Conservation (phyloP, 352 stramenopile species). For the Phytophthora chlamydospora region DNA sequence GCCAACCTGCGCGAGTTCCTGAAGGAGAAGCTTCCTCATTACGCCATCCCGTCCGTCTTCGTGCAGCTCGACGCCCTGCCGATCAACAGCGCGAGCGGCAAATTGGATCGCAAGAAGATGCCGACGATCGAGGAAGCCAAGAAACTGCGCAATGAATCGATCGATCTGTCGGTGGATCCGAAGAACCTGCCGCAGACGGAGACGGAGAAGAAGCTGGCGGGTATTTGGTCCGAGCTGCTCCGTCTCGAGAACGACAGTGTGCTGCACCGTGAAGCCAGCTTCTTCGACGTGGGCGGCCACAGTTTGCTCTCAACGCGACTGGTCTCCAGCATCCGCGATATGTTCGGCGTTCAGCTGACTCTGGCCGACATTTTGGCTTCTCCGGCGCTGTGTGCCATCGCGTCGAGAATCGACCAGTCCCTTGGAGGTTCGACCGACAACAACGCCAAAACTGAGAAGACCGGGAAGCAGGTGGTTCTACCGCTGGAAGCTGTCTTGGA, state of each 20-base stretch:
- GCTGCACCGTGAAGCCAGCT: slow-evolving; percentile 66
- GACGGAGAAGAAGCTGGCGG: slow-evolving; percentile 64
- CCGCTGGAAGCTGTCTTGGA: slow-evolving; percentile 70
- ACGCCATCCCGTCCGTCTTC: slow-evolving; percentile 83
- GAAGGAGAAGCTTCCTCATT: slow-evolving; percentile 81
- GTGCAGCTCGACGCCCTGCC: slow-evolving; percentile 84
- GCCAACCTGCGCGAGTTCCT: slow-evolving; percentile 71
- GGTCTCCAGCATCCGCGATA: slow-evolving; percentile 72
- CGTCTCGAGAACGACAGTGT: slow-evolving; percentile 60
- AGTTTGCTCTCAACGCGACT: slow-evolving; percentile 76
- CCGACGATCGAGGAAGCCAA: slow-evolving; percentile 69
- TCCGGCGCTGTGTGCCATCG: slow-evolving; percentile 63
- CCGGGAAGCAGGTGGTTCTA: slow-evolving; percentile 58
- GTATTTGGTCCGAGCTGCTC: slow-evolving; percentile 73
- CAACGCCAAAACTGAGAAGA: slow-evolving; percentile 8
- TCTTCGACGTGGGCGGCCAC: slow-evolving; percentile 87
- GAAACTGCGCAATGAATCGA: slow-evolving; percentile 71
- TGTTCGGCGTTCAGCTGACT: slow-evolving; percentile 70
- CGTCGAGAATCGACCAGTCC: slow-evolving; percentile 54
- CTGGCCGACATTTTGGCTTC: slow-evolving; percentile 77
- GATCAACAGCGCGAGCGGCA: slow-evolving; percentile 88
- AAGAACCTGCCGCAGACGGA: slow-evolving; percentile 57
- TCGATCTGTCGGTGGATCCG: slow-evolving; percentile 65
- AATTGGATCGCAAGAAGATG: slow-evolving; percentile 91
- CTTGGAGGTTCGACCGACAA: slow-evolving; percentile 16